Evolutionary conservation across 768 basidiomycete genomes (phyloP), one percentile per base, ranked within the genome.

Genomic region (Fibroporia radiculosa): DNA sequence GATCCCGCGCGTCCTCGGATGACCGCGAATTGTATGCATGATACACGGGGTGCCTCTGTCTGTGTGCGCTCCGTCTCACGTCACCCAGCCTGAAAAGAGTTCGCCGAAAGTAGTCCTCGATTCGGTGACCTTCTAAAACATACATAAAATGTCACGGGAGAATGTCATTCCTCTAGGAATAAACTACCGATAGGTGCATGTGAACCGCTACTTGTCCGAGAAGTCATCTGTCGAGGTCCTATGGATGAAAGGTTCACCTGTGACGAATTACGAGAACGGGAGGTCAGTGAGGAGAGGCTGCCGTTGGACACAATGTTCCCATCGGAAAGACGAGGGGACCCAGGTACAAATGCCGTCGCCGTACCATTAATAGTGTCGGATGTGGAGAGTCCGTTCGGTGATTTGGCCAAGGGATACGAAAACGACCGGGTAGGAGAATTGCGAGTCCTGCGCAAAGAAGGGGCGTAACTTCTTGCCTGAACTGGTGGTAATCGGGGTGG

Each of bases 251-350:
- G 57, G 57, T 74, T 85, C 59, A 79, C 72, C 60, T 79, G 75
- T 3, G 83, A 85, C 6, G 71, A 69, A 50, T 84, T 86, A 52
- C 80, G 68, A 52, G 84, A 86, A 13, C 84, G 75, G 22, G 75
- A 71, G 42, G 75, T 66, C 39, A 75, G 59, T 19, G 66, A 66
- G 47, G 68, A 61, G 11, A 62, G 46, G 36, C 62, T 66, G 56
- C 58, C 56, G 37, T 64, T 57, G n/a, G 57, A 54, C 25, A 55
- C 52, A 11, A 56, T 45, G 48, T 45, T 55, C 28, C 50, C 57
- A 41, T 51, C 55, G 38, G 50, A 41, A n/a, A 55, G 52, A 19
- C 56, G 58, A 6, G 59, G 61, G 8, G 59, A 59, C 27, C 56
- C 55, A 16, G 58, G 58, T 27, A 48, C 53, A 33, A 42, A 54